Conservation (phyloP, 495 filamentous ascomycete genomes). For the Hypoxylon lienhwacheense region DNA sequence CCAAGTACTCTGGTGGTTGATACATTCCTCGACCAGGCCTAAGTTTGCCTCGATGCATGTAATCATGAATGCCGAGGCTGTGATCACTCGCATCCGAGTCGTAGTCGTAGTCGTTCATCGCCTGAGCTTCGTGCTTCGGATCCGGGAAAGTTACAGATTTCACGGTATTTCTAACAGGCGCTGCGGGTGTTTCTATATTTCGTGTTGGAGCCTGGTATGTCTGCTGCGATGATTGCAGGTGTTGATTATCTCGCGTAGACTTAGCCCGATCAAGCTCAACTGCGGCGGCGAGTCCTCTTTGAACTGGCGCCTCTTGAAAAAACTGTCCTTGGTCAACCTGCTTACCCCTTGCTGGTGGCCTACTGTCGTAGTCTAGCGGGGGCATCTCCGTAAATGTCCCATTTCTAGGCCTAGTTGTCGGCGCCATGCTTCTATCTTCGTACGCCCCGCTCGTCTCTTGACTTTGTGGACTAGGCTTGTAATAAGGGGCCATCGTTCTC, state of each 20-base stretch:
- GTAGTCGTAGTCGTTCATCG: conserved; percentile 21
- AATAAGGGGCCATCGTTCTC: conserved; percentile 14
- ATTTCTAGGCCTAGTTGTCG: conserved; percentile 3
- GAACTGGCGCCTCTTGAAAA: conserved; percentile 24
- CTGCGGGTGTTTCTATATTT: conserved; percentile 12
- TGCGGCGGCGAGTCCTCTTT: conserved; percentile 23
- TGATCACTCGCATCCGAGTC: conserved; percentile 33
- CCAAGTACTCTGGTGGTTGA: conserved; percentile 50
- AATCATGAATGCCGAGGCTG: conserved; percentile 48
- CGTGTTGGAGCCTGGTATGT: conserved; percentile 19
- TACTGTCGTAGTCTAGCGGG: conserved; percentile 17
- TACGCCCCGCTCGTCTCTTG: conserved; percentile 4
- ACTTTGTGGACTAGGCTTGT: conserved; percentile 11
- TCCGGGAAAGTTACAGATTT: conserved; percentile 41
- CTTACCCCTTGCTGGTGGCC: conserved; percentile 36
- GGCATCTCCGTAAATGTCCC: conserved; percentile 4
- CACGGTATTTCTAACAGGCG: conserved; percentile 12
- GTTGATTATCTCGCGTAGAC: conserved; percentile 17
- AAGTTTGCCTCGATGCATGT: conserved; percentile 47
- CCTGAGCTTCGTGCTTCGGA: conserved; percentile 21
- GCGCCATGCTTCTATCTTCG: background rate
- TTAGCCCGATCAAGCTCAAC: conserved; percentile 4
- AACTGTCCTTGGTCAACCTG: conserved; percentile 24
- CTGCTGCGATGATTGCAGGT: conserved; percentile 11
- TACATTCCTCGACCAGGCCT: conserved; percentile 49